Percentiles rank a stretch among this genome's conserved stretches.
Evolutionary conservation across 768 basidiomycete genomes (phyloP).

Genomic region (Gelatoporia subvermispora): DNA sequence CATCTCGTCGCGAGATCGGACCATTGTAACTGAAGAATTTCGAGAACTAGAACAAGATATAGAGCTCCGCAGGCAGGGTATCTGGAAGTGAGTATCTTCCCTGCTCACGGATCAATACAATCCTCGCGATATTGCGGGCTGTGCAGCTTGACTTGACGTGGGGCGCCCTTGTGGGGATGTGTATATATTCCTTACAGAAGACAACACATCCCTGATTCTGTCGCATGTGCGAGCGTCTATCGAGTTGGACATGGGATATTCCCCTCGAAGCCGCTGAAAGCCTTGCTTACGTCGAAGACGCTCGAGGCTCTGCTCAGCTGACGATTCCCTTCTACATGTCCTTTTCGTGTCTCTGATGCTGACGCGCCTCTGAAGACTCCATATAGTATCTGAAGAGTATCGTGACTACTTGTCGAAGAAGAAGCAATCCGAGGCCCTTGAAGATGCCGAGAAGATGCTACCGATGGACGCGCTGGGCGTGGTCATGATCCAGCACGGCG

Average conservation of each 20-base stretch:
- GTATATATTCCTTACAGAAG: too few species aligned
- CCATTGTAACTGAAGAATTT: constrained; percentile 73
- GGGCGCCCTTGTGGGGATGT: too few species aligned
- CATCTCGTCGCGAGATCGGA: constrained; percentile 80
- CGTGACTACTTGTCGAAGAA: constrained; percentile 71
- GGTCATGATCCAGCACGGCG: constrained; percentile 83
- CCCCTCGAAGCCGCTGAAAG: too few species aligned
- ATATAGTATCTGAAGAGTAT: constrained; percentile 67
- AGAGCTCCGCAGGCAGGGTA: constrained; percentile 70
- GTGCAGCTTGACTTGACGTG: too few species aligned
- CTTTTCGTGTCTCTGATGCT: too few species aligned
- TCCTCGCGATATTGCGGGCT: neutral
- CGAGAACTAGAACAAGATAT: constrained; percentile 79
- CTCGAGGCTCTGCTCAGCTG: neutral
- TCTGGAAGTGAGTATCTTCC: constrained; percentile 52
- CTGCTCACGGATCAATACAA: neutral
- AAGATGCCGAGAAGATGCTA: constrained; percentile 65
- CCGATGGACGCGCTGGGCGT: constrained; percentile 77
- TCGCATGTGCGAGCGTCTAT: too few species aligned
- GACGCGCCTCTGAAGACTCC: constrained; percentile 43
- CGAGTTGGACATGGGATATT: too few species aligned
- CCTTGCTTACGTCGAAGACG: too few species aligned
- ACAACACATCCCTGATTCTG: too few species aligned
- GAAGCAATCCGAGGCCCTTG: constrained; percentile 58
- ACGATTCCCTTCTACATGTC: too few species aligned